Evolutionary conservation across 2,329 filamentous ascomycete species (phyloP), one percentile per base, ranked within the genome.

Genomic region (Botryosphaeria dothidea): DNA sequence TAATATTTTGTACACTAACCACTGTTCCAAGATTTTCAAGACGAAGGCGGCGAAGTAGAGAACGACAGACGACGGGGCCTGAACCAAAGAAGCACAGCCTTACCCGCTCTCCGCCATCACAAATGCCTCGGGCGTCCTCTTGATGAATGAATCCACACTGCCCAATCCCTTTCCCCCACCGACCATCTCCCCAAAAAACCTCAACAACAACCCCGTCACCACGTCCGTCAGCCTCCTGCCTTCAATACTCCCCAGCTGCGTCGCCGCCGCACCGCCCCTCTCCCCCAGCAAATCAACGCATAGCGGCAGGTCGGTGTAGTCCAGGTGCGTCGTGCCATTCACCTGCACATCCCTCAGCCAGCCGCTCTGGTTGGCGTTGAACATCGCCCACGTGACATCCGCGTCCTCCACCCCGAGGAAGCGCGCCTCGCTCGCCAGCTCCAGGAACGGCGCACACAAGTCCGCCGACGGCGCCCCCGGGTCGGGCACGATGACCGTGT

Each of bases 271-370:
- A 49, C 66, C 36, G 3, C 69, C 69, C 38, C 67, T 65, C 41
- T 68, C 34, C 17, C 67, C 70, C 34, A 69, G 66, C 9, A 70
- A 46, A 57, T 74, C 71, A 0, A 72, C 67, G 69, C 69, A 70
- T 9, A 67, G 54, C 21, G 66, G 64, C 11, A 73, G 17, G 66
- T 74, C 72, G 4, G 64, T 66, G 49, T 68, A 72, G 31, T 72
- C 69, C 34, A 69, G 66, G 61, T 74, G 72, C n/a, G 38, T 34
- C 0, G 66, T 66, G 1, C 71, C 69, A 1, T 61, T 68, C 13
- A 74, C 65, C 19, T 68, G 69, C n/a, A 72, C 41, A 66, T 69
- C 71, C 21, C 69, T 56, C 56, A 66, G 67, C 71, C 71, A 74
- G 5, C 68, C 71, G 9, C 66, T 65, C 63, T 72, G 69, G n/a